Base-by-base conservation (phyloP, 768 basidiomycete species). In the Favolaschia claudopus region DNA sequence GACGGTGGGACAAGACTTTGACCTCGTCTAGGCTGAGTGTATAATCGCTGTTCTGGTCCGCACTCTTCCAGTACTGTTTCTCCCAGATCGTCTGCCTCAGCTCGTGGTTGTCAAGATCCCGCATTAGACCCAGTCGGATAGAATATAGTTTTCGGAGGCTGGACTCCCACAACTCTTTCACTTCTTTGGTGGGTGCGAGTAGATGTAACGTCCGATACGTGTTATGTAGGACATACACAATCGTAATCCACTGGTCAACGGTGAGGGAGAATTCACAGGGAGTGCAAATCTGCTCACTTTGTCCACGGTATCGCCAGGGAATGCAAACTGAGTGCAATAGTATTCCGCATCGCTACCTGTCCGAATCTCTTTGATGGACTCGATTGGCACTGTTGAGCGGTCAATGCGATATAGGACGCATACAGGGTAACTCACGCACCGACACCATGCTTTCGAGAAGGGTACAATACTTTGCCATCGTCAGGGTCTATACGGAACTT, bases 311-410 rank as follows among this genome's bases (percentile, higher is more conserved):
- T 89, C 84, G 50, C 80, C 75, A 0, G 89, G 77, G 27, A 92
- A 81, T 67, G 87, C 86, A 67, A 89, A 90, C 65, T 89, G 89
- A 55, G 89, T 83, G 58, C 91, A 86, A 69, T 92, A 88, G 71
- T 89, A 88, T 10, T 87, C 81, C 2, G 91, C 89, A 47, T 92
- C 89, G 2, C 85, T 70, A 8, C 89, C 92, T 5, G 88, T 82
- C 20, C 95, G 91, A 19, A 97, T 84, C 70, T 97, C 95, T 60
- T 93, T 92, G 73, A 97, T 93, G 64, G 85, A 86, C 71, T 94
- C 93, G 58, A 96, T 89, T 3, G 89, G 87, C 44, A 96, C 95
- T 97, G 58, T 50, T 19, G 52, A 29, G 29, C 29, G 31, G 25
- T n/a, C 9, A 22, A 19, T 36, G 38, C 24, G 39, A 34, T 7